These are phyloP conservation scores for Backusella psychrophila DNA, from an alignment of 192 early-diverging fungal species.

Conservation along the genomic window DNA sequence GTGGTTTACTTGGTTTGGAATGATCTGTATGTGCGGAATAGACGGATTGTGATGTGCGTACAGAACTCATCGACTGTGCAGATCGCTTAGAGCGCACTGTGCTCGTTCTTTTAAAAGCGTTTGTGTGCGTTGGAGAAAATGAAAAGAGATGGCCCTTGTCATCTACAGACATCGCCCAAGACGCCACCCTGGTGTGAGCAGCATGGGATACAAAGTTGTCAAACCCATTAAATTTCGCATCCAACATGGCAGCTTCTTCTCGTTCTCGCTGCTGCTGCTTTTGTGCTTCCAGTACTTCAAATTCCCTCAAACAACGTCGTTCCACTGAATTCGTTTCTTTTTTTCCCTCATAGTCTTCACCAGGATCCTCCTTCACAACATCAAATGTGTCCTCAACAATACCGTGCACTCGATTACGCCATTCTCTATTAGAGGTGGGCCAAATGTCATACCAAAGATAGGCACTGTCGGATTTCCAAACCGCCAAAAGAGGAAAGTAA, in stretches of 20 bases:
- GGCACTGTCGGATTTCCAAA: constrained; percentile 24
- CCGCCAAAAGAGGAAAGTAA: constrained; percentile 34
- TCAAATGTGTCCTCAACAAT: constrained; percentile 1
- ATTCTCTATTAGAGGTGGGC: constrained; percentile 16
- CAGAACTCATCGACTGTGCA: background rate
- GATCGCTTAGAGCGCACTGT: background rate
- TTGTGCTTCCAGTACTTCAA: constrained; percentile 24
- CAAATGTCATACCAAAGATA: constrained; percentile 39
- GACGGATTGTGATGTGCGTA: background rate
- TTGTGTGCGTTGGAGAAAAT: background rate
- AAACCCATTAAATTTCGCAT: constrained; percentile 26
- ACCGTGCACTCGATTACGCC: constrained; percentile 28
- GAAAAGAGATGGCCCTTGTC: background rate
- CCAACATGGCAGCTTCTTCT: constrained; percentile 24
- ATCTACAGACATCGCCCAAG: background rate
- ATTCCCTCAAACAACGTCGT: constrained; percentile 19
- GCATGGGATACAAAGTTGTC: constrained; percentile 16
- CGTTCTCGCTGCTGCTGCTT: background rate
- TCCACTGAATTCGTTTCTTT: background rate
- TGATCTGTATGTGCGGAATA: background rate
- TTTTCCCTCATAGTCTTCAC: background rate
- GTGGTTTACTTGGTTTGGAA: background rate
- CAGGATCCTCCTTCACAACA: background rate
- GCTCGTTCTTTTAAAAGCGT: background rate
- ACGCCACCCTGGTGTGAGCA: background rate